These are phyloP conservation scores for Verticillium nonalfalfae DNA, from an alignment of 2,329 filamentous ascomycete genomes.

Conservation along the genomic window DNA sequence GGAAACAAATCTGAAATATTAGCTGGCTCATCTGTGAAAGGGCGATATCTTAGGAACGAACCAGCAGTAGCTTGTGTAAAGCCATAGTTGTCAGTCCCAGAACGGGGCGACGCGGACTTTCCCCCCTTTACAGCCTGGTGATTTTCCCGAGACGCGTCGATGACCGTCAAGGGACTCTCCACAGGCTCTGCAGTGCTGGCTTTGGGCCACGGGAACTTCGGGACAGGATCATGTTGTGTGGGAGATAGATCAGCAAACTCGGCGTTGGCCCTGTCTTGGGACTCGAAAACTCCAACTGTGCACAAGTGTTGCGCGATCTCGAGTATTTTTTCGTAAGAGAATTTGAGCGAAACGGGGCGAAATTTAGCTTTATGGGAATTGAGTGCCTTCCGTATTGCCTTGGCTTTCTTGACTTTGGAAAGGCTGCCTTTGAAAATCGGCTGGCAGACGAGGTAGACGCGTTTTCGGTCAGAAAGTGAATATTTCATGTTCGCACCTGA, in stretches of 20 bases:
- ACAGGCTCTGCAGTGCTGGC: conserved; percentile 17
- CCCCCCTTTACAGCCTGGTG: neutral
- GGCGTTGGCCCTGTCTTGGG: conserved; percentile 21
- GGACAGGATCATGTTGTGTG: conserved; percentile 15
- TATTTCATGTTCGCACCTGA: neutral
- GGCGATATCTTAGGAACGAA: too few relatives aligned
- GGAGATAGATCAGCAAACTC: conserved; percentile 25
- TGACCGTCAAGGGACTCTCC: conserved; percentile 20
- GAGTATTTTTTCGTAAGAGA: conserved; percentile 11
- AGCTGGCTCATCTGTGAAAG: too few relatives aligned
- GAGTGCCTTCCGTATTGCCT: conserved; percentile 14
- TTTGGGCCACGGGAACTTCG: conserved; percentile 21
- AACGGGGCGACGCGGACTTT: too few relatives aligned
- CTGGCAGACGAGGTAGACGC: conserved; percentile 19
- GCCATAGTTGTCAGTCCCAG: too few relatives aligned
- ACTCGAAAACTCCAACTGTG: conserved; percentile 20
- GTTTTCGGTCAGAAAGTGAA: neutral
- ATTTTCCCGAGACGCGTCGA: neutral
- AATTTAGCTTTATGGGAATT: conserved; percentile 10
- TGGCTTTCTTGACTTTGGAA: conserved; percentile 14
- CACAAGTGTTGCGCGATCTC: conserved; percentile 16
- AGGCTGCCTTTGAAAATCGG: conserved; percentile 18
- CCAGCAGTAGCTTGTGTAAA: too few relatives aligned
- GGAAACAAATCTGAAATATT: too few relatives aligned
- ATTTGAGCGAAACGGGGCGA: conserved; percentile 1